Evolutionary conservation across 768 basidiomycete genomes (phyloP), one percentile per base, ranked within the genome.

Genomic region (Sporobolomyces roseus): DNA sequence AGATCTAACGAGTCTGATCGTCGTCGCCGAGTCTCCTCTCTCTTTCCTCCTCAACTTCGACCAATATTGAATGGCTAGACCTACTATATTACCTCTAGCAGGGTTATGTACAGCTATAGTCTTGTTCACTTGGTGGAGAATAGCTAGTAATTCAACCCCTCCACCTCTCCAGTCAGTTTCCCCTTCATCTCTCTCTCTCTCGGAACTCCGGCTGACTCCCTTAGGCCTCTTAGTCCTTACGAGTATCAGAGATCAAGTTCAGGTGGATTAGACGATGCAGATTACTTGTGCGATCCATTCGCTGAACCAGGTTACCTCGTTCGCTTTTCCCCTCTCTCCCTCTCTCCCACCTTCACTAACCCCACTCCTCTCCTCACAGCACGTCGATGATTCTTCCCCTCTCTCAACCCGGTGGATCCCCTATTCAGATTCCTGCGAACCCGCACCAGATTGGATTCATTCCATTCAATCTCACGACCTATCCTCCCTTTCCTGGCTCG

Each of bases 281-380:
- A 13, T 4, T 25, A 66, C 2, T 4, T 74, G 0, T 74, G 73
- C 38, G 71, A 74, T 48, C 74, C 74, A 0, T 70, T 72, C 50
- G 49, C 65, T 9, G 71, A 74, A 33, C 68, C 74, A 0, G 74
- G 74, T 17, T 72, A 63, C 66, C 66, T 74, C n/a, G 71, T 65
- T 14, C 25, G 66, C 27, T 51, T 14, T 51, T 6, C n/a, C 46
- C 23, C 25, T 29, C 2, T 30, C 27, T 13, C 33, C 19, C 55
- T 27, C 45, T 4, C 41, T 21, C 36, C 23, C 4, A 29, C n/a
- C 46, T 27, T 38, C 21, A 14, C 45, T 46, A 21, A 23, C 45
- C 6, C 45, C 12, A 13, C 45, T 46, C 45, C 36, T 46, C 23
- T 46, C 8, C n/a, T 45, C 35, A 5, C 43, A 72, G 71, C 63